Conservation (phyloP, 148 eudicot genomes). For the Rhododendron griersonianum region DNA sequence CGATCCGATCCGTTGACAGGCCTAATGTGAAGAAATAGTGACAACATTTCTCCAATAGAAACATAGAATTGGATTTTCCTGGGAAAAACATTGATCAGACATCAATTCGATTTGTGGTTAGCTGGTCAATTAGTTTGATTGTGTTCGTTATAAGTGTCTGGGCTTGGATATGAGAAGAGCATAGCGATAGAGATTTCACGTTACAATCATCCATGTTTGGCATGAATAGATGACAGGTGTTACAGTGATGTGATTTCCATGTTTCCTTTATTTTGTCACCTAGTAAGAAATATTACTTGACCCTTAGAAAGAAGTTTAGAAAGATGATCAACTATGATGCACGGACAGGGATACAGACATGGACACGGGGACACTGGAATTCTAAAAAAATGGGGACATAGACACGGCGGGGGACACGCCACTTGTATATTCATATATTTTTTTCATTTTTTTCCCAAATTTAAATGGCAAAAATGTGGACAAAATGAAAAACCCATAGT, state of each 20-base stretch:
- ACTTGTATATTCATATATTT: no score
- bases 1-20: no score
- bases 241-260: background rate
- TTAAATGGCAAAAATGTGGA: no score
- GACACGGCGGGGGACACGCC: no score
- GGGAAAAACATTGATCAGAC: background rate
- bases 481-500: no score
- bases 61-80: background rate
- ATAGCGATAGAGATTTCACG: background rate
- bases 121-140: background rate
- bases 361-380: no score
- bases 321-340: background rate
- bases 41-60: background rate
- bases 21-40: constrained; percentile 1
- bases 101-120: background rate
- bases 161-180: background rate
- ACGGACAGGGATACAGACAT: no score
- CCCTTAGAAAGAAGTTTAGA: background rate
- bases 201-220: background rate
- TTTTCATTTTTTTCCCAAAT: no score
- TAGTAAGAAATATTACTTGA: background rate
- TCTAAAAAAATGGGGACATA: no score
- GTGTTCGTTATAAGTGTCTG: background rate
- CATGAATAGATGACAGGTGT: background rate
- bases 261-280: background rate